These are phyloP conservation scores for Apiotrichum sp. DNA, from an alignment of 1,284 basidiomycete species.

Conservation along the genomic window DNA sequence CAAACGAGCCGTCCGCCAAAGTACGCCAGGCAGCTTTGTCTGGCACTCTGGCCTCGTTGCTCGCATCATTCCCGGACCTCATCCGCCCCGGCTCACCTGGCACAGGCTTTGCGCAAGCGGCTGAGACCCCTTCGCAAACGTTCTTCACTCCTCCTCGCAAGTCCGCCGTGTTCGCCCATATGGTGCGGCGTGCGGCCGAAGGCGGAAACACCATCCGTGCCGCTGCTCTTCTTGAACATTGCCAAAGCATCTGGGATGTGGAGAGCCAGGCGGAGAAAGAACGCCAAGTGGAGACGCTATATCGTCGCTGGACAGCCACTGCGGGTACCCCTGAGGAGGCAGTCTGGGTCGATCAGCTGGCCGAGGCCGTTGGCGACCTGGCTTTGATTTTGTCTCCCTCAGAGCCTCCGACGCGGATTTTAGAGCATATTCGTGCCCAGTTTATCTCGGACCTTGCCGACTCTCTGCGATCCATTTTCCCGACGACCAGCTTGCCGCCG, in stretches of 20 bases:
- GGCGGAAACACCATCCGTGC: slow-evolving; percentile 20
- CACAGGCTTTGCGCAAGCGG: not conserved
- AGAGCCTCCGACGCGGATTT: slow-evolving; percentile 18
- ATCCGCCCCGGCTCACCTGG: slow-evolving; percentile 14
- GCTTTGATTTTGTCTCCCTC: slow-evolving; percentile 9
- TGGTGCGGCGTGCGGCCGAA: slow-evolving; percentile 21
- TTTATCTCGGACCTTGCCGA: slow-evolving; percentile 21
- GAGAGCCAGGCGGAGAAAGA: slow-evolving; percentile 30
- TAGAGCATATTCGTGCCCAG: slow-evolving; percentile 20
- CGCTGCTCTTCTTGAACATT: slow-evolving; percentile 36
- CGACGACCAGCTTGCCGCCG: slow-evolving; percentile 22
- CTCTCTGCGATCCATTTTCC: slow-evolving; percentile 29
- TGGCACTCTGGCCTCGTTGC: slow-evolving; percentile 17
- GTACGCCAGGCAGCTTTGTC: slow-evolving; percentile 23
- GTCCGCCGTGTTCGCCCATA: slow-evolving; percentile 28
- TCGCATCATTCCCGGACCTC: slow-evolving; percentile 30
- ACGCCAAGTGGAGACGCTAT: slow-evolving; percentile 28
- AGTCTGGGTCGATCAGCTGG: slow-evolving; percentile 11
- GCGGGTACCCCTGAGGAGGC: slow-evolving; percentile 27
- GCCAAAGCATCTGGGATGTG: slow-evolving; percentile 41
- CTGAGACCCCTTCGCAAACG: not conserved
- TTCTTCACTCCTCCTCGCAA: slow-evolving; percentile 35
- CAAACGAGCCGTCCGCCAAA: slow-evolving; percentile 19
- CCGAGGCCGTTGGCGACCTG: slow-evolving; percentile 24
- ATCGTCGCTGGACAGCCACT: slow-evolving; percentile 29